Base-by-base conservation (phyloP, 2,329 filamentous ascomycete species). In the Ascochyta koolunga region DNA sequence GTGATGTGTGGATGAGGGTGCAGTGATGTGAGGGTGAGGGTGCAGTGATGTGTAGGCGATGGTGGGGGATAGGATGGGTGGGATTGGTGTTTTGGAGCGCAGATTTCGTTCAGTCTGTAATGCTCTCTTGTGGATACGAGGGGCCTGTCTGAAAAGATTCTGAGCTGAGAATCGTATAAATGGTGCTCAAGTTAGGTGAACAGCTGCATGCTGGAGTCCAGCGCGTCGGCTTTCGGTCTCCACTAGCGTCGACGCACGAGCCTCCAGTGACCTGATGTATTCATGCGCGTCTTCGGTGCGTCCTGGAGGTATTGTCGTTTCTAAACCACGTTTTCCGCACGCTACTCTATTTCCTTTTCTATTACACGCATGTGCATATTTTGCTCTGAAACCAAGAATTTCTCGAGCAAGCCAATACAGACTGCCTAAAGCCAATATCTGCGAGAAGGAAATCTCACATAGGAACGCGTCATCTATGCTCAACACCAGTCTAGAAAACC, bases 161-260 rank as follows among this genome's bases (percentile, higher is more conserved):
- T 15, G 27, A 5, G 13, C 5, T 4, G 27, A 13, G 27, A 15
- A 11, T 29, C 11, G 27, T 13, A 11, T 29, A 4, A 13, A 10
- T 13, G 27, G 36, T 43, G 18, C 13, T 16, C 42, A 22, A 50
- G 37, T 35, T 29, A 16, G 37, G n/a, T 50, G 31, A 37, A 36
- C 31, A 13, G 16, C 31, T 41, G 24, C 29, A 16, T 39, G 25
- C 24, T 36, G 24, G 15, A 10, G 51, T 44, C 52, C 53, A 52
- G 54, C 47, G 52, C 50, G 44, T 56, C 60, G 60, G 58, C 58
- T 50, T 37, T 59, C 51, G 42, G 41, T 24, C 39, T 49, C 21
- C 22, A 15, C 22, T 45, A 51, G 35, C 48, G 40, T 7, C 5
- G 7, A 15, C n/a, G 48, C 48, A 50, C 39, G n/a, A 21, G n/a